Conservation (phyloP, 2,329 filamentous ascomycete species). For the Alternaria ventricosa region DNA sequence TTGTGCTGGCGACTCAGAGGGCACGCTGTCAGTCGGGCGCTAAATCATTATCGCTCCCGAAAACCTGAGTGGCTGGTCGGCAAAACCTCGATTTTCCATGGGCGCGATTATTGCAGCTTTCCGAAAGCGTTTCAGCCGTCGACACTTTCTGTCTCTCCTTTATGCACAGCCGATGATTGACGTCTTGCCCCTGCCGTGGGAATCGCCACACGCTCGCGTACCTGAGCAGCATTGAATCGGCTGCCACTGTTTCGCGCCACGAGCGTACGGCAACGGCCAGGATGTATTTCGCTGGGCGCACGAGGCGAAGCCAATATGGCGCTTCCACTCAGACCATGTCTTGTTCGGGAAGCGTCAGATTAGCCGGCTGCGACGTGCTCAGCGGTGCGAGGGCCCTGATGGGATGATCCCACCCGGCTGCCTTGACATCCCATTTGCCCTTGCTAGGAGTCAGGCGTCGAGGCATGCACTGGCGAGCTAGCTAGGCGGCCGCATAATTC, state of each 20-base stretch:
- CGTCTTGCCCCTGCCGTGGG: slow-evolving; percentile 27
- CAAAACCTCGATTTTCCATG: slow-evolving; percentile 40
- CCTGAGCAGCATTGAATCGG: slow-evolving; percentile 31
- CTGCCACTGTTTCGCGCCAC: slow-evolving; percentile 31
- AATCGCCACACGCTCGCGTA: slow-evolving; percentile 41
- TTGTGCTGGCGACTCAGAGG: slow-evolving; percentile 41
- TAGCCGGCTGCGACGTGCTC: slow-evolving; percentile 37
- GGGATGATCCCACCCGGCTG: slow-evolving; percentile 34
- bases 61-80: slow-evolving; percentile 41
- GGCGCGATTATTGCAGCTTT: slow-evolving; percentile 40
- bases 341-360: slow-evolving; percentile 36
- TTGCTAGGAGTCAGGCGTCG: slow-evolving; percentile 38
- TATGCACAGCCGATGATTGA: slow-evolving; percentile 44
- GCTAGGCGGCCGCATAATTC: slow-evolving; percentile 37
- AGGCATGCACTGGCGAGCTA: slow-evolving; percentile 28
- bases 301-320: slow-evolving; percentile 40
- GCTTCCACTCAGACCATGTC: slow-evolving; percentile 31
- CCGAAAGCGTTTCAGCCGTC: slow-evolving; percentile 45
- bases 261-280: slow-evolving; percentile 40
- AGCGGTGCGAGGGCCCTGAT: slow-evolving; percentile 31
- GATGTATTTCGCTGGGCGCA: slow-evolving; percentile 24
- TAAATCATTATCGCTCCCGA: slow-evolving; percentile 40
- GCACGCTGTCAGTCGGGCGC: slow-evolving; percentile 42
- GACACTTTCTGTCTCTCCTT: slow-evolving; percentile 37
- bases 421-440: slow-evolving; percentile 44